Evolutionary conservation across 2,329 filamentous ascomycete genomes (phyloP), one percentile per base, ranked within the genome.

Genomic region (Aaosphaeria arxii): DNA sequence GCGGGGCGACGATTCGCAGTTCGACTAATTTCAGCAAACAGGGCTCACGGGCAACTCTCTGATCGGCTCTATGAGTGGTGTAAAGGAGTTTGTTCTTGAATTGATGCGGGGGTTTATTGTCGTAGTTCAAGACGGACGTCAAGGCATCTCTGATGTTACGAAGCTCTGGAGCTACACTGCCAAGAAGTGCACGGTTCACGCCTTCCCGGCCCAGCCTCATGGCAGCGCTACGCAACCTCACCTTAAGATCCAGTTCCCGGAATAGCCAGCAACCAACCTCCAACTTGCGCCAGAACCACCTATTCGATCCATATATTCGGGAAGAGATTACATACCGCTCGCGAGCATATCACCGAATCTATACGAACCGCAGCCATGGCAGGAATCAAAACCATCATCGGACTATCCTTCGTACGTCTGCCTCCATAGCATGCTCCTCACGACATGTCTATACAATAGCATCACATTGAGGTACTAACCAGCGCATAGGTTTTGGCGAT

Each of bases 321-420:
- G 17, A 24, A 24, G 17, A 24, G 17, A 24, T 24, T 3, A 24
- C 17, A 24, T 24, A 24, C 17, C 17, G 17, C 17, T 24, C 17
- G 17, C 17, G 17, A 24, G 17, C 17, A 24, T 24, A 24, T 24
- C 17, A 24, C 17, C 17, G 17, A 24, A 24, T 24, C 17, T 24
- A 24, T 24, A 24, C 17, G 17, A 24, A 29, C 5, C 42, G 17
- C 29, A 62, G 80, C 76, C 76, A 83, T 89, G 78, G 91, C 94
- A 63, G 94, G 94, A 71, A 86, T 99, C 67, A 97, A 96, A 78
- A 99, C 94, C 60, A 99, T 99, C 75, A 99, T 99, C 74, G 90
- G 89, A 57, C 88, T 99, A 62, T 97, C 94, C 70, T 99, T 99
- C 76, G 94, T 89, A 82, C 47, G 83, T 61, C 57, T 54, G 51